A percentile compares a stretch with the other conserved stretches of the same genome.
Conservation (phyloP, 768 basidiomycete genomes). For the Chiua virens region DNA sequence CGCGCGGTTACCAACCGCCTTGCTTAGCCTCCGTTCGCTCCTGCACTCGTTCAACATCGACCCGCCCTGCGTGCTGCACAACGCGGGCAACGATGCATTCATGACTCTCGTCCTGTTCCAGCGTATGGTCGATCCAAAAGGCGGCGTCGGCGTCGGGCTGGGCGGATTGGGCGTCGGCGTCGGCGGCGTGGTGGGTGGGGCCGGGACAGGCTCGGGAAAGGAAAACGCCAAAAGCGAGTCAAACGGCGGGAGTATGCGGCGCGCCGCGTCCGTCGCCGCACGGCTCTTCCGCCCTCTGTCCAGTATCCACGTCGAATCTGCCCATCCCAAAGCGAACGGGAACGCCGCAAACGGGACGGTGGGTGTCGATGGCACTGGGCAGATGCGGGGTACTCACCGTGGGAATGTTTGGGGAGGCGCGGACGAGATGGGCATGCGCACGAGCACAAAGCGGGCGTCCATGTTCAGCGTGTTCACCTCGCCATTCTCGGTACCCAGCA, state of each 20-base stretch:
- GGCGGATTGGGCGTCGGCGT: neutral
- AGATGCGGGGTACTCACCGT: neutral
- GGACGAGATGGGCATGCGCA: constrained; percentile 39
- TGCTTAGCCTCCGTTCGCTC: constrained; percentile 62
- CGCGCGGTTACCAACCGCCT: constrained; percentile 49
- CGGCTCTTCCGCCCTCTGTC: constrained; percentile 18
- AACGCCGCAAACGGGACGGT: neutral
- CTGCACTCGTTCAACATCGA: constrained; percentile 54
- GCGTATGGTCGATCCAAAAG: constrained; percentile 58
- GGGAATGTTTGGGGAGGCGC: constrained; percentile 7
- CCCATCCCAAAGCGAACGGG: neutral
- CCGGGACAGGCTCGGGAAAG: neutral
- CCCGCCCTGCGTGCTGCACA: constrained; percentile 50
- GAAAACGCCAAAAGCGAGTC: neutral
- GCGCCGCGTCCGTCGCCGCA: constrained; percentile 17
- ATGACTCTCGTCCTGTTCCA: constrained; percentile 69
- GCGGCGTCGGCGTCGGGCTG: constrained; percentile 13
- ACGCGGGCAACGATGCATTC: constrained; percentile 82
- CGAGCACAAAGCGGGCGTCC: constrained; percentile 25
- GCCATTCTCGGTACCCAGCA: neutral
- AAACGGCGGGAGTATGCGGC: constrained; percentile 3
- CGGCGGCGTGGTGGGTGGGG: neutral
- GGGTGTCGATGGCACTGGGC: too few species aligned
- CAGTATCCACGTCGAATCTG: neutral
- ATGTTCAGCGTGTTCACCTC: constrained; percentile 4